Evolutionary conservation across 495 filamentous ascomycete species (phyloP).

Genomic region (Lentithecium fluviatile): DNA sequence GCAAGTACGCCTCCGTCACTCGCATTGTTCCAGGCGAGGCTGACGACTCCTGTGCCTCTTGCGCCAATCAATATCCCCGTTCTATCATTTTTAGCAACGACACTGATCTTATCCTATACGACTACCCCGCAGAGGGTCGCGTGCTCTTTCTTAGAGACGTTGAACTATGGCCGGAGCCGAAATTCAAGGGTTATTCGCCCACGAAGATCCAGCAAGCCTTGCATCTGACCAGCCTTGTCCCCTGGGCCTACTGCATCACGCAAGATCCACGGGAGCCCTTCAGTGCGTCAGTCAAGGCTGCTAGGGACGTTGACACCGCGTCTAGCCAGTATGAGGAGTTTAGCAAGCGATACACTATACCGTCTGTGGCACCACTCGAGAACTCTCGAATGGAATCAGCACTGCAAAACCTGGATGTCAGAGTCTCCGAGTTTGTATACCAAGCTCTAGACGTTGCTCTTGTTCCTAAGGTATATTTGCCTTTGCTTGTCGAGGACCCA

Average conservation of each 20-base stretch:
- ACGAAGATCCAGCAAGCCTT: slow-evolving; percentile 9
- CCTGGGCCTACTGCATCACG: slow-evolving; percentile 19
- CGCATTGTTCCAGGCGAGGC: slow-evolving; percentile 33
- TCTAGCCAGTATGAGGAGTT: slow-evolving; percentile 8
- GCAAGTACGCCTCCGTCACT: slow-evolving; percentile 14
- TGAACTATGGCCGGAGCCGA: background rate
- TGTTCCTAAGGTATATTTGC: slow-evolving; percentile 20
- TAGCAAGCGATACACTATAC: slow-evolving; percentile 8
- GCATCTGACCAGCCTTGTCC: slow-evolving; percentile 17
- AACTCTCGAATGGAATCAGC: background rate
- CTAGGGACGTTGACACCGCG: background rate
- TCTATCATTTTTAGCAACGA: slow-evolving; percentile 32
- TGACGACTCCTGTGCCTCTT: slow-evolving; percentile 30
- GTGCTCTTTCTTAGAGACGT: slow-evolving; percentile 28
- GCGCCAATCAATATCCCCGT: slow-evolving; percentile 15
- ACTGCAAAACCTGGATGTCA: slow-evolving; percentile 23
- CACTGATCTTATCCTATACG: slow-evolving; percentile 30
- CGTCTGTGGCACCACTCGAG: background rate
- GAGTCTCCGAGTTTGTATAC: slow-evolving; percentile 28
- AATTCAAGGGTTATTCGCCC: slow-evolving; percentile 15
- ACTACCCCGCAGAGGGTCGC: slow-evolving; percentile 12
- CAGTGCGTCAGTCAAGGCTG: slow-evolving; percentile 9
- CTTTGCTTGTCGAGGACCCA: slow-evolving; percentile 29
- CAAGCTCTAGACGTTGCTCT: slow-evolving; percentile 7
- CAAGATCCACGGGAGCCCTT: slow-evolving; percentile 1